Evolutionary conservation across 805 yeast species (phyloP).

Genomic region (Lipomyces starkeyi): DNA sequence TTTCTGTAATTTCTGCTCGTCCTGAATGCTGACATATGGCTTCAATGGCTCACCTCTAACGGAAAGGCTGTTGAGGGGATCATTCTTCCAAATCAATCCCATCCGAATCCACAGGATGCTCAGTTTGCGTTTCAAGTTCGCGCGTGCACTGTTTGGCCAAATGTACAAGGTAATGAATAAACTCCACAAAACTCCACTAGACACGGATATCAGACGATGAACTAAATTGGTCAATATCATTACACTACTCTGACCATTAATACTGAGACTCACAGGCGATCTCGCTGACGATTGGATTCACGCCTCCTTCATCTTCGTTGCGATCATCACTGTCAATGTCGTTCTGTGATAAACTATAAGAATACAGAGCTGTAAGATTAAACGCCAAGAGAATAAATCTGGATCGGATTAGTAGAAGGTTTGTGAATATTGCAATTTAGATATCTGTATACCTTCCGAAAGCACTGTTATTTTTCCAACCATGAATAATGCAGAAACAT

Average conservation of each 20-base stretch:
- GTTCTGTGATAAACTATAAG: slow-evolving; percentile 67
- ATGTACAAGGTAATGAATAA: slow-evolving; percentile 60
- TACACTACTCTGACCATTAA: background rate
- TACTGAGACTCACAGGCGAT: slow-evolving; percentile 56
- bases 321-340: slow-evolving; percentile 55
- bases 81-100: slow-evolving; percentile 82
- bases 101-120: slow-evolving; percentile 76
- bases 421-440: slow-evolving; percentile 41
- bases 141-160: slow-evolving; percentile 76
- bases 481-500: slow-evolving; percentile 62
- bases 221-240: slow-evolving; percentile 39
- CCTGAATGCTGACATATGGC: slow-evolving; percentile 22
- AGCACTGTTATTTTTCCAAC: slow-evolving; percentile 61
- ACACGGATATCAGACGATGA: slow-evolving; percentile 76
- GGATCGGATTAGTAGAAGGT: slow-evolving; percentile 59
- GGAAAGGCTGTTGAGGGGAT: slow-evolving; percentile 57
- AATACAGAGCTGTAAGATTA: slow-evolving; percentile 77
- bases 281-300: slow-evolving; percentile 67
- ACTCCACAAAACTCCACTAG: slow-evolving; percentile 79
- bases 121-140: slow-evolving; percentile 66
- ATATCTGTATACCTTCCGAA: slow-evolving; percentile 45
- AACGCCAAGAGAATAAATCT: slow-evolving; percentile 71
- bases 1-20: slow-evolving; percentile 26
- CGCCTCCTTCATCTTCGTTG: slow-evolving; percentile 72
- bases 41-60: slow-evolving; percentile 9